Evolutionary conservation across 1,284 basidiomycete species (phyloP), one percentile per base, ranked within the genome.

Genomic region (Fomitopsis pinicola): DNA sequence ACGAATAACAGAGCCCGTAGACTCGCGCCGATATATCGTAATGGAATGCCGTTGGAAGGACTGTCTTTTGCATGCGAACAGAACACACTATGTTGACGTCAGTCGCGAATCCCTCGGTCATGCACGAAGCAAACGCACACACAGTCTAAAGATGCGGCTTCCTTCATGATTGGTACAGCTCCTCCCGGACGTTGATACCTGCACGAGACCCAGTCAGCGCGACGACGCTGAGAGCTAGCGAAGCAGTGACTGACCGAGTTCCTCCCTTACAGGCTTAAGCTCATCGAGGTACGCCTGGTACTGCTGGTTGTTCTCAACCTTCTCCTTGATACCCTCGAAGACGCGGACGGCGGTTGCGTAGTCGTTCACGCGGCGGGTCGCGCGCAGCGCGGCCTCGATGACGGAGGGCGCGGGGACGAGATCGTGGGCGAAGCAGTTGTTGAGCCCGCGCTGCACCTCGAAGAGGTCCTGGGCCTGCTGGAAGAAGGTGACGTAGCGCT

Each of bases 371-470:
- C 95, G 88, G 69, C 97, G 85, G 42, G 94, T 87, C 58, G 95
- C 95, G 63, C 88, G 86, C 66, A 98, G 82, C 45, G 96, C 96
- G 64, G 92, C 90, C 80, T 96, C 94, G 65, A 98, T 82, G 69
- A 98, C 95, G 61, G 85, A 80, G 53, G 94, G 88, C 9, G 94
- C 88, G 9, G 97, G 97, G 30, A 99, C 97, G 65, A 99, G 86
- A 77, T 99, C 97, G 78, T 99, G 97, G 1, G 97, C 94, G 75
- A 99, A 99, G 80, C 95, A 97, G 85, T 99, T 99, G 86, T 99
- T 99, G 69, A 99, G 83, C 54, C 97, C 97, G 63, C 97, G 92
- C 79, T 98, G 95, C 67, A 97, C 90, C 82, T 98, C 96, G 75
- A 98, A 98, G 64, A 97, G 86, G 81, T 98, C 97, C 74, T 95